Evolutionary conservation across 441 rosid species (phyloP), one percentile per base, ranked within the genome.

Genomic region (Pelargonium myrrhifolium): DNA sequence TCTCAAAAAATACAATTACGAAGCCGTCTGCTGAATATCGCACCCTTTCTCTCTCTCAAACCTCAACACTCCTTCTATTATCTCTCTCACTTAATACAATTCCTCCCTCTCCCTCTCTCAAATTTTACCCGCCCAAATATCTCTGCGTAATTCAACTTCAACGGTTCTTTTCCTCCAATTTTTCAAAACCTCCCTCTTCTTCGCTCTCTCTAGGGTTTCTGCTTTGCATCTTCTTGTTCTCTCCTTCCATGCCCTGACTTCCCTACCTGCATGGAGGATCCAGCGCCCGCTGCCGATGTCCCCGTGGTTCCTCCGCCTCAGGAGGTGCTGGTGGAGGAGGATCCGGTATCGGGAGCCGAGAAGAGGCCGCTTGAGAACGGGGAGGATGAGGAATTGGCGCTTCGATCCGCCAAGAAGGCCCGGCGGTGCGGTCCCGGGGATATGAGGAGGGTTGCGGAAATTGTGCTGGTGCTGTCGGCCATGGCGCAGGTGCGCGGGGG

Each of bases 401-500:
- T 55, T 64, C 68, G 75, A 15, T 63, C 74, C 3, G 71, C 73
- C 14, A 87, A 88, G 72, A 90, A 77, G 80, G 75, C 71, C 42
- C 80, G 77, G 37, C 83, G 75, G 37, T 43, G 22, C 26, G 68
- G 37, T 61, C 12, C 31, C 9, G 75, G 67, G n/a, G 87, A 75
- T 53, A 72, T 86, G 67, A 81, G 69, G 55, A 72, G 93, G 63
- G 93, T 89, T 71, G 95, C 98, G 65, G 96, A 90, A 92, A 87
- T 90, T 37, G 96, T 93, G 65, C 74, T 90, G 62, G 89, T 90
- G 64, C 64, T 93, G 75, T 88, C 98, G 21, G 81, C 89, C 20
- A 86, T 89, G 81, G 87, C 85, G 73, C 78, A 82, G 81, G 83
- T 86, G 84, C 78, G 97, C 24, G 89, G 92, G 5, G 98, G 77